A percentile compares a stretch with the other conserved stretches of the same genome.
phyloP scores from a whole-genome alignment of 192 early-diverging fungal species.

The Powellomyces hirtus region DNA sequence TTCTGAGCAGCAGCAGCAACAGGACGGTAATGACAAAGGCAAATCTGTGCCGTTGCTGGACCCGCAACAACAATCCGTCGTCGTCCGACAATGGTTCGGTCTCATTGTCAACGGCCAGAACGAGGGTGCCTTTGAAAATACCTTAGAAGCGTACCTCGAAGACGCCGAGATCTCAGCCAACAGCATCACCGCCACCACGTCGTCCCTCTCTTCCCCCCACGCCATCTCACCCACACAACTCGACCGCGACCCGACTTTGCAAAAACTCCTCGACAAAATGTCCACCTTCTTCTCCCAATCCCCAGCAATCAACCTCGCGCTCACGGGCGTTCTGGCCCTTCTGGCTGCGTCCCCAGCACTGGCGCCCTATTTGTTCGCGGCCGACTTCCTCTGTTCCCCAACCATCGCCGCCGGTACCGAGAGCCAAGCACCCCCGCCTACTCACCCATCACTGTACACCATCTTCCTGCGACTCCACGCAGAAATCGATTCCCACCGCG shows the following conservation, averaged over 20 bases:
- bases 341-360: constrained; percentile 55
- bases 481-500: constrained; percentile 53
- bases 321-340: constrained; percentile 87
- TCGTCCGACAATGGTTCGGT: constrained; percentile 39
- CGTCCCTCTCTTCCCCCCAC: too few relatives aligned
- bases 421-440: not conserved
- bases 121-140: not conserved
- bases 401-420: not conserved
- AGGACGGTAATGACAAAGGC: too few relatives aligned
- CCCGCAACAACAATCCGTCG: constrained; percentile 27
- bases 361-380: constrained; percentile 31
- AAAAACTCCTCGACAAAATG: constrained; percentile 44
- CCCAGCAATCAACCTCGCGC: constrained; percentile 82
- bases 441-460: constrained; percentile 63
- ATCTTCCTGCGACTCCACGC: constrained; percentile 60
- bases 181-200: not conserved
- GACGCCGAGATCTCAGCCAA: constrained; percentile 38
- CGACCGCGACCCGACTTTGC: constrained; percentile 36
- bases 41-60: too few relatives aligned
- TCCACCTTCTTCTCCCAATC: constrained; percentile 80
- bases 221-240: constrained; percentile 10
- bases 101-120: constrained; percentile 27
- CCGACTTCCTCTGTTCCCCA: constrained; percentile 21
- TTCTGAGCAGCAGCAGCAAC: too few relatives aligned
- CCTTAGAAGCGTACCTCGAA: constrained; percentile 49